Base-by-base conservation (phyloP, 805 yeast genomes). In the Saccharomycopsis sp. region DNA sequence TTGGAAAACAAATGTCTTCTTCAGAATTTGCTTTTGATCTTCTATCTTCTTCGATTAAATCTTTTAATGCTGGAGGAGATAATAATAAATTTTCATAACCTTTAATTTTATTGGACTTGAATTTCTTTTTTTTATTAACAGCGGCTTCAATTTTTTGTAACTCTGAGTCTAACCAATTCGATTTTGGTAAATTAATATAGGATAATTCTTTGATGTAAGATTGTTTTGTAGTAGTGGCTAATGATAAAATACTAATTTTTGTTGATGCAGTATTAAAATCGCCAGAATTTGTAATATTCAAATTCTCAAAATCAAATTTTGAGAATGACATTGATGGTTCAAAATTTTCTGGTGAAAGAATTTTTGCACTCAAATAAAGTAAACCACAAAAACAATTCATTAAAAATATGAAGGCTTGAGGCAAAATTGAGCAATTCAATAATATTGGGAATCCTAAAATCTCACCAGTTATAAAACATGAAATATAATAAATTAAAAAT, bases 191-290 rank as follows among this genome's bases (percentile, higher is more conserved):
- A 0, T 57, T 53, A 2, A 80, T 60, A 13, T 65, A 53, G 20
- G 74, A 61, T 23, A 71, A 61, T 51, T 80, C 86, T 36, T 73
- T 68, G 31, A 77, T 68, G 54, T 78, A 81, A 47, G 81, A 75
- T 23, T 77, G 72, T 41, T 69, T 71, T 2, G 82, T 78, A 0
- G 83, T 78, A 39, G 79, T 75, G n/a, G 77, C 72, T 30, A 80
- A 67, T 13, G 82, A 74, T 34, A 80, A 62, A 41, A 73, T 62
- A 0, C 85, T 86, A 36, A 76, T 56, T 51, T 74, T 74, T 49
- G 72, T 62, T 39, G 76, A 57, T 0, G 77, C 72, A 1, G 81
- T 68, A 52, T 76, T 74, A 53, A 81, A 82, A 57, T 81, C 88
- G 51, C 79, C 86, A 25, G 64, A 53, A 42, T 70, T 36, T 21